Evolutionary conservation across 2,329 filamentous ascomycete species (phyloP).

Genomic region (Thielaviopsis musarum): DNA sequence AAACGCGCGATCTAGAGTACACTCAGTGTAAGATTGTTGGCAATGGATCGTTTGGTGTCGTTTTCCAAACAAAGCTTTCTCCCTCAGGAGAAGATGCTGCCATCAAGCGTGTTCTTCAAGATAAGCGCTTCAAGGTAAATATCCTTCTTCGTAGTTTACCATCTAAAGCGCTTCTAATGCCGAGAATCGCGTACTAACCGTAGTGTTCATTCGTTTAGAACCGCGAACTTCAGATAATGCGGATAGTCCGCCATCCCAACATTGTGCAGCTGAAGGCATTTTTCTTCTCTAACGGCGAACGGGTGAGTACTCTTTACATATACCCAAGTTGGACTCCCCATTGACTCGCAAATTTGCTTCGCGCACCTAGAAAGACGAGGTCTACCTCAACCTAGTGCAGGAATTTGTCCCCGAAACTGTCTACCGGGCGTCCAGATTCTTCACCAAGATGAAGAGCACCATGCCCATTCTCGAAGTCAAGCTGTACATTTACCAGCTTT

Average conservation of each 20-base stretch:
- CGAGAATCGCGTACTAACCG: background rate
- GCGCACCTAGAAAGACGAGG: conserved; percentile 71
- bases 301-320: conserved; percentile 39
- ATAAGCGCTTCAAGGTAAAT: conserved; percentile 95
- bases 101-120: conserved; percentile 96
- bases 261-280: conserved; percentile 98
- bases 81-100: conserved; percentile 96
- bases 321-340: background rate
- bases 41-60: conserved; percentile 95
- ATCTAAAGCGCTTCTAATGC: background rate
- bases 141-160: conserved; percentile 12
- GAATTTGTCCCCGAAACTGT: conserved; percentile 98
- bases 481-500: conserved; percentile 98
- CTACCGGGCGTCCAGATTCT: conserved; percentile 93
- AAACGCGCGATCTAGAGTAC: conserved; percentile 93
- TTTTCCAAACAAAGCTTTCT: conserved; percentile 96
- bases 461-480: conserved; percentile 99
- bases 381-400: conserved; percentile 94
- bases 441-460: conserved; percentile 99
- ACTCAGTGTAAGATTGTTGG: conserved; percentile 99
- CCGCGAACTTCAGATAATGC: conserved; percentile 98
- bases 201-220: conserved; percentile 43
- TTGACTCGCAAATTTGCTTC: background rate
- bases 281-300: conserved; percentile 97
- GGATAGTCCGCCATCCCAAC: conserved; percentile 95